Percentiles rank a stretch among this genome's conserved stretches.
Evolutionary conservation across 495 filamentous ascomycete genomes (phyloP).

Genomic region (Aspergillus olivimuriae): DNA sequence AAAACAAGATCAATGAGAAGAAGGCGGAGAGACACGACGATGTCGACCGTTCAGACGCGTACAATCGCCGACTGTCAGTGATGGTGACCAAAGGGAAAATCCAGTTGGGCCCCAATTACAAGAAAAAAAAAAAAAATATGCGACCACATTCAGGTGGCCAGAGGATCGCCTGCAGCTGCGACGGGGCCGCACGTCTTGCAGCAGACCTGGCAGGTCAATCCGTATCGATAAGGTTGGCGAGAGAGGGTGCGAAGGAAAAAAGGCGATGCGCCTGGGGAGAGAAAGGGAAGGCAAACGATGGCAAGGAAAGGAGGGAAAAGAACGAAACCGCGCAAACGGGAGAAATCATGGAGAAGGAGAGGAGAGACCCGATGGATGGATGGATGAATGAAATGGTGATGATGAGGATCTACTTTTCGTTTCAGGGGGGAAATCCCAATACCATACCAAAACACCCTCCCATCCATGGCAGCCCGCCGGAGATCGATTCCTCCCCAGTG

Average conservation of each 20-base stretch:
- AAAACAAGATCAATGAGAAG: conserved; percentile 5
- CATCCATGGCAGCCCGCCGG: conserved; percentile 9
- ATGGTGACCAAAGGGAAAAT: too few relatives aligned
- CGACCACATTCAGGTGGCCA: conserved; percentile 16
- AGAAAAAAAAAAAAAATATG: conserved; percentile 12
- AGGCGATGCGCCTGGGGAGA: too few relatives aligned
- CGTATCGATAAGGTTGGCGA: conserved; percentile 3
- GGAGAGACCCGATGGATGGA: too few relatives aligned
- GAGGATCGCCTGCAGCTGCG: conserved; percentile 35
- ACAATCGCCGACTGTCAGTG: too few relatives aligned
- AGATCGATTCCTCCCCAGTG: neutral
- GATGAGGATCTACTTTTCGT: conserved; percentile 23
- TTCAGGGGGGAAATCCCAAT: conserved; percentile 22
- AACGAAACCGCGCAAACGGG: conserved; percentile 6
- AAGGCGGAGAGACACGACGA: neutral
- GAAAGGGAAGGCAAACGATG: conserved; percentile 1
- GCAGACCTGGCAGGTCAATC: conserved; percentile 13
- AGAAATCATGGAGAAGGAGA: too few relatives aligned
- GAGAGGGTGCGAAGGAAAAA: too few relatives aligned
- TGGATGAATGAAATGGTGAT: too few relatives aligned
- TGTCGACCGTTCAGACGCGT: too few relatives aligned
- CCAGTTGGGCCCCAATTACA: neutral
- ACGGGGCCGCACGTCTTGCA: conserved; percentile 19
- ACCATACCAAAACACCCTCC: conserved; percentile 12
- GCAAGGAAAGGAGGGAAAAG: conserved; percentile 8